phyloP scores from a whole-genome alignment of 495 filamentous ascomycete species.

The Polyplosphaeria fusca region DNA sequence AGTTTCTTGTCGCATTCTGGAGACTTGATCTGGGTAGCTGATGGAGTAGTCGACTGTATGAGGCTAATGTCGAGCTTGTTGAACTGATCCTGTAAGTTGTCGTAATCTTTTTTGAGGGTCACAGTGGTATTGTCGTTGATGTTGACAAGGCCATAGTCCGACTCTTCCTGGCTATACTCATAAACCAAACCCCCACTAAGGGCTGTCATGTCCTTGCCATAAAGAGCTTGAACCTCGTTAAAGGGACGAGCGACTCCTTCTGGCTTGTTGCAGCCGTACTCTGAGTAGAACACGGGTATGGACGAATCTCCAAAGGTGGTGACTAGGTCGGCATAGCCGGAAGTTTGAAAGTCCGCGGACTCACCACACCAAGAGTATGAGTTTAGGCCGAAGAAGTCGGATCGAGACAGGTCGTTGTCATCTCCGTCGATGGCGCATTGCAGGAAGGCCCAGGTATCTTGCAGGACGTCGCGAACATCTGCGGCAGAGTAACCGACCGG shows the following conservation, averaged over 20 bases:
- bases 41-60: conserved; percentile 58
- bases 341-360: conserved; percentile 63
- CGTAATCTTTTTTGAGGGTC: conserved; percentile 66
- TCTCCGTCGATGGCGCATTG: conserved; percentile 71
- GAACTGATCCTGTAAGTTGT: conserved; percentile 71
- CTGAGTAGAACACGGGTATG: conserved; percentile 91
- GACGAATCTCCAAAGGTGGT: conserved; percentile 66
- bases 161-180: conserved; percentile 72
- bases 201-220: conserved; percentile 74
- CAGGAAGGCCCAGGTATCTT: conserved; percentile 80
- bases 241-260: conserved; percentile 65
- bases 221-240: conserved; percentile 76
- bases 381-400: conserved; percentile 92
- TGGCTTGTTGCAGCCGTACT: conserved; percentile 84
- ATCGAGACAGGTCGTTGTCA: conserved; percentile 59
- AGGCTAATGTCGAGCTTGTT: conserved; percentile 65
- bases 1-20: conserved; percentile 58
- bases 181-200: conserved; percentile 89
- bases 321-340: conserved; percentile 69
- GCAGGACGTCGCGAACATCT: conserved; percentile 75
- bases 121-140: conserved; percentile 63
- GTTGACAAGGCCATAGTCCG: conserved; percentile 73
- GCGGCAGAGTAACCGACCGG: conserved; percentile 94
- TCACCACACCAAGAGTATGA: conserved; percentile 89
- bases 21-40: conserved; percentile 51